Base-by-base conservation (phyloP, 345 rosid genomes). In the Xanthoceras sorbifolium region DNA sequence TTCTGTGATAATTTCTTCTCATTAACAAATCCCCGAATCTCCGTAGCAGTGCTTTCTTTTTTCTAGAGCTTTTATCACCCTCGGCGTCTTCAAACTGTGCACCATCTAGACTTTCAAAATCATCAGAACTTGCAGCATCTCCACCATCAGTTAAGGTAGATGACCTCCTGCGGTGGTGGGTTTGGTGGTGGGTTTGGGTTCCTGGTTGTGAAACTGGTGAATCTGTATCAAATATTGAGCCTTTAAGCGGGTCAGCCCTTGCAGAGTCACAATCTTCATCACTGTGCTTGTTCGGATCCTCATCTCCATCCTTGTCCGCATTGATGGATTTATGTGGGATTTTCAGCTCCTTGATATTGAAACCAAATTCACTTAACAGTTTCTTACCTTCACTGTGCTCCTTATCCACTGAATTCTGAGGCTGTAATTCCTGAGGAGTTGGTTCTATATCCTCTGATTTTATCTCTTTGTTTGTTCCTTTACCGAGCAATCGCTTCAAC, bases 201-300 rank as follows among this genome's bases (percentile, higher is more conserved):
- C n/a, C n/a, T n/a, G n/a, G n/a, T n/a, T n/a, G n/a, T 8, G 86
- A 84, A 6, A 76, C 78, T 15, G 94, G 94, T 1, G 94, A 86
- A 66, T 84, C 89, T 0, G 81, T 79, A 57, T 93, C 94, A 75
- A 96, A 91, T 34, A 91, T 92, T 0, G 99, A 93, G 5, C 99
- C 98, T 61, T 79, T 86, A 9, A 96, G 86, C 0, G 87, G 91
- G 66, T 93, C 88, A 0, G 55, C 72, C 8, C 69, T 66, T 7
- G 54, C 78, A 7, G 83, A 69, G 5, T 74, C 84, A 4, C 76
- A 81, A 6, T 79, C 82, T 1, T 60, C 48, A 1, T 76, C 80
- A 3, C 63, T 44, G 2, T 67, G 82, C 4, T 42, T 72, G 9
- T 34, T 36, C 8, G 74, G n/a, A 20, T 84, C 84, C 18, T 87